A percentile compares a stretch with the other conserved stretches of the same genome.
Evolutionary conservation across 148 eudicot genomes (phyloP).

Genomic region (Silene latifolia): DNA sequence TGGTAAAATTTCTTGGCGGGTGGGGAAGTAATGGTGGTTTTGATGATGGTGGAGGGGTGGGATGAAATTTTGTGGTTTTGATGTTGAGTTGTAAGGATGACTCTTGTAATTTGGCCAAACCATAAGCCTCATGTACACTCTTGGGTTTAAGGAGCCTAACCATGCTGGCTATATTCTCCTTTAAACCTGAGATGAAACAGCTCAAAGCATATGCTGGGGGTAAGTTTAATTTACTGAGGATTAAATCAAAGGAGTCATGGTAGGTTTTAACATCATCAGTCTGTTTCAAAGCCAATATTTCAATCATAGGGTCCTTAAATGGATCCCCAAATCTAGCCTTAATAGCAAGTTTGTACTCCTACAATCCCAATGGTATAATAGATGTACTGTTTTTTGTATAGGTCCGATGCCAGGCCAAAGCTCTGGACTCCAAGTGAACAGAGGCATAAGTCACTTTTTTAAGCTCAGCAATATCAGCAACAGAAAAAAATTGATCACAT

Average conservation of each 20-base stretch:
- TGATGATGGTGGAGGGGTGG: neutral
- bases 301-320: neutral
- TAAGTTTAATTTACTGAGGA: neutral
- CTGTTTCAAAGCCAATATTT: neutral
- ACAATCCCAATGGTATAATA: neutral
- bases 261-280: neutral
- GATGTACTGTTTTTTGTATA: neutral
- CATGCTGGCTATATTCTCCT: neutral
- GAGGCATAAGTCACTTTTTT: neutral
- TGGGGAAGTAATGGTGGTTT: neutral
- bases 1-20: neutral
- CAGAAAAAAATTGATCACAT: slow-evolving; percentile 3
- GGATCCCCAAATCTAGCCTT: neutral
- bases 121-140: neutral
- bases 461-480: neutral
- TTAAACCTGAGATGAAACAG: neutral
- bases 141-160: neutral
- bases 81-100: neutral
- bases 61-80: neutral
- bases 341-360: neutral
- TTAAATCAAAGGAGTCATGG: neutral
- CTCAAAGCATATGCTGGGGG: neutral
- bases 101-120: neutral
- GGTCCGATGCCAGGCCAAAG: neutral
- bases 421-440: neutral